Base-by-base conservation (phyloP, 1,284 basidiomycete species). In the Sporisorium scitamineum region DNA sequence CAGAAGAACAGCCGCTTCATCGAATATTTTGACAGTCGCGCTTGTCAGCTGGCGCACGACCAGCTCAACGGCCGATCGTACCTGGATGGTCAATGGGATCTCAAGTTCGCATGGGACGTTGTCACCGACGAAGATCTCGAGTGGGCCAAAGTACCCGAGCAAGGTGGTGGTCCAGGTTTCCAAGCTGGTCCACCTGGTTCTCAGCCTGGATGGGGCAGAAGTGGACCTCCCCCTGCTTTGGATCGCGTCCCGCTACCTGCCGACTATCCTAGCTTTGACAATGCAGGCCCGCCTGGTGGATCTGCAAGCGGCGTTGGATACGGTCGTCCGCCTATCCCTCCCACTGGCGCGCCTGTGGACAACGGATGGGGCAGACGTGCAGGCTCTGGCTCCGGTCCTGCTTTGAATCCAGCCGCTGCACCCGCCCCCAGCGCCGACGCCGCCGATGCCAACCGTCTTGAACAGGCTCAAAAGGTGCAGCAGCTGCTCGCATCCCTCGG, bases 1-100 rank as follows among this genome's bases (percentile, higher is more conserved):
- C 78, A 80, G 61, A 48, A 34, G 54, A 61, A 65, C 60, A 62
- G 65, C 48, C 79, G 77, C 45, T 77, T 83, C 58, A 20, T 75
- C 13, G 53, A 76, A 31, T 77, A 54, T 67, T 61, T 54, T 60
- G 63, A 69, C 58, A 78, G 70, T 26, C 52, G 66, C 2, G 62
- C 78, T 91, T 92, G 91, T 90, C 50, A 92, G 90, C 68, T 90
- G 90, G 93, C 95, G 0, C 90, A 91, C 76, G 93, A 97, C 78
- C 88, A 90, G 32, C 87, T 97, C 80, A 89, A 92, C 52, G 91
- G 92, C 61, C 90, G 92, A 84, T 88, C 90, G 1, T 88, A 95
- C 64, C 91, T 93, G 82, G 94, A 94, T 78, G 94, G 95, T 18
- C 89, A 91, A 0, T 91, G 97, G 89, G 92, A 94, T 52, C 90